These are phyloP conservation scores for Backusella mclennaniae DNA, from an alignment of 192 early-diverging fungal species.

Conservation along the genomic window DNA sequence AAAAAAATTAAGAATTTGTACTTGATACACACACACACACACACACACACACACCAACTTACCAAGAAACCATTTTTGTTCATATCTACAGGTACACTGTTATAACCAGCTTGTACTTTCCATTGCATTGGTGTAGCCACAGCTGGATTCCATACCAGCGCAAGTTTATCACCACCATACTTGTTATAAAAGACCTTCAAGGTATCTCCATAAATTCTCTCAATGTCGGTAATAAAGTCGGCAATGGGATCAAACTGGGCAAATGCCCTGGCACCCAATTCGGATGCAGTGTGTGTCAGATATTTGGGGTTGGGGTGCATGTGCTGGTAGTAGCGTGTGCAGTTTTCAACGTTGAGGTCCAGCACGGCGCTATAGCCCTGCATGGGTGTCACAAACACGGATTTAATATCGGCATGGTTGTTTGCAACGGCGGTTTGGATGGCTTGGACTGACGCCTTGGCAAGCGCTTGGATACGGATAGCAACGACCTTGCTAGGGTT, in stretches of 20 bases:
- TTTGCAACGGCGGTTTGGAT: conserved; percentile 41
- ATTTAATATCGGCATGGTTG: conserved; percentile 39
- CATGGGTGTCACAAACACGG: conserved; percentile 80
- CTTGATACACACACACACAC: background rate
- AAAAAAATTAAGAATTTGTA: background rate
- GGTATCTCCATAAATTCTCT: conserved; percentile 55
- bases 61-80: conserved; percentile 46
- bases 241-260: conserved; percentile 77
- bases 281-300: conserved; percentile 39
- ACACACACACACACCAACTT: conserved; percentile 13
- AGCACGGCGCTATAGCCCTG: conserved; percentile 78
- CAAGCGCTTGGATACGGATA: conserved; percentile 62
- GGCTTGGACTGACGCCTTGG: conserved; percentile 58
- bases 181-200: conserved; percentile 73
- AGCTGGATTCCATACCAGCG: conserved; percentile 65
- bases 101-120: conserved; percentile 64
- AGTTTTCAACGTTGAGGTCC: conserved; percentile 54
- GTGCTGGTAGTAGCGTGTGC: conserved; percentile 62
- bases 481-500: conserved; percentile 58
- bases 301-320: conserved; percentile 53
- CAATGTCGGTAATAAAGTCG: conserved; percentile 67
- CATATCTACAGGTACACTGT: conserved; percentile 52
- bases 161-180: conserved; percentile 72
- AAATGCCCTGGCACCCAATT: conserved; percentile 58
- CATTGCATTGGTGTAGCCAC: conserved; percentile 53